Evolutionary conservation across 2,329 filamentous ascomycete genomes (phyloP), one percentile per base, ranked within the genome.

Genomic region (Sphaerulina populicola): DNA sequence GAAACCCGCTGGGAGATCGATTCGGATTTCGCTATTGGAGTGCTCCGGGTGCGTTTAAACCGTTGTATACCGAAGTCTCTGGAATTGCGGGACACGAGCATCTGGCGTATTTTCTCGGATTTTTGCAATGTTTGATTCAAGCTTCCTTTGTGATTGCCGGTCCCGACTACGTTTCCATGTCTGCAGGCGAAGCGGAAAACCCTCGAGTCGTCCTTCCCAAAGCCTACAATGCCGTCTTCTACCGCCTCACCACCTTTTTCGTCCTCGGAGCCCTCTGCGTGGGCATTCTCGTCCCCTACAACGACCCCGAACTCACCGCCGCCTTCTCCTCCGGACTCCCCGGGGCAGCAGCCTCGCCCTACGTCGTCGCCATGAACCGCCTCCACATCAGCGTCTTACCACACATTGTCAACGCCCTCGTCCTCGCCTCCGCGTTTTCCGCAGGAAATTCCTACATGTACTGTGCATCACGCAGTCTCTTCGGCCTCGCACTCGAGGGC

Each of bases 161-260:
- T 0, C 81, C 81, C 0, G 82, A 86, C 60, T 84, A 84, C 67
- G 79, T 86, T 55, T 71, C 74, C 27, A 75, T 80, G 76, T 73
- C 77, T 4, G 83, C 84, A 2, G 83, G 82, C 14, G 85, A 88
- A 66, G 78, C 84, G 0, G 78, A 85, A 60, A 85, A 87, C 58
- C 85, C 85, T 0, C 80, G 85, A 12, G 70, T 70, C 14, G 78
- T 83, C 15, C 79, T 93, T 67, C 86, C 86, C 0, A 80, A 78
- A 37, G 86, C 86, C 1, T 89, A 81, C 68, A 88, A 88, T 54
- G 81, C 83, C 44, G 85, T 90, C 1, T 89, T 90, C 66, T 89
- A 86, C 67, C 82, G 87, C 30, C 72, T 91, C 30, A 83, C 83
- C 0, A 71, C 78, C 1, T 90, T 91, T 67, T 90, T 89, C 69